phyloP scores from a whole-genome alignment of 2,329 filamentous ascomycete genomes.

The Aspergillus ustus region DNA sequence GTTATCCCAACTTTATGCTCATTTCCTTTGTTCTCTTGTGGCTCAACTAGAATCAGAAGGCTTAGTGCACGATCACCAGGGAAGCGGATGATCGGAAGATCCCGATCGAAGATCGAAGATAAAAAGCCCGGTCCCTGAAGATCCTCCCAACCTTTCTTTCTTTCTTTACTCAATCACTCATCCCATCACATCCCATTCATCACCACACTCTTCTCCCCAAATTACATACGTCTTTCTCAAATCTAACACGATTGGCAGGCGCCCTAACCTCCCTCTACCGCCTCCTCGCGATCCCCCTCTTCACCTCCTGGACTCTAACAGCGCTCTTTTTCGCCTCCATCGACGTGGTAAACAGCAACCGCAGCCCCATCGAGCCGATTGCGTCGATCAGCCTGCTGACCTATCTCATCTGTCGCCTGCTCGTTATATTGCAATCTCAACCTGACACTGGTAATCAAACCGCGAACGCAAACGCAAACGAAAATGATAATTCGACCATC shows the following conservation, averaged over 20 bases:
- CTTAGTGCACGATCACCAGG: background rate
- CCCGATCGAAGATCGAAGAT: background rate
- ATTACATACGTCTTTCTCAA: background rate
- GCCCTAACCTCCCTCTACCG: background rate
- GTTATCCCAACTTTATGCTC: too few relatives aligned
- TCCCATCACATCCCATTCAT: too few relatives aligned
- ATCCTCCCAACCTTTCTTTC: background rate
- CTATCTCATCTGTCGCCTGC: slow-evolving; percentile 21
- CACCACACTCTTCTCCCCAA: too few relatives aligned
- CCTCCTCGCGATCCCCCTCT: background rate
- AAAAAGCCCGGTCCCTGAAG: background rate
- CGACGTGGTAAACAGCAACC: slow-evolving; percentile 21
- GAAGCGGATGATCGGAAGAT: too few relatives aligned
- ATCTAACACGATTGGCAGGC: background rate
- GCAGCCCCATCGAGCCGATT: slow-evolving; percentile 7
- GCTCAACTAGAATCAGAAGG: background rate
- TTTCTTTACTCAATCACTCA: too few relatives aligned
- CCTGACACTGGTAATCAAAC: background rate
- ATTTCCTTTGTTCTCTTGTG: too few relatives aligned
- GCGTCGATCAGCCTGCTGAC: slow-evolving; percentile 26
- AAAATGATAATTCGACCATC: background rate
- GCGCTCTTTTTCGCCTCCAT: slow-evolving; percentile 23
- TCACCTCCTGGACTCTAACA: slow-evolving; percentile 19
- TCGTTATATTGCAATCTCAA: background rate
- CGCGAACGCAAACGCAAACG: background rate